These are phyloP conservation scores for Cystofilobasidium capitatum DNA, from an alignment of 768 basidiomycete genomes.

Conservation along the genomic window DNA sequence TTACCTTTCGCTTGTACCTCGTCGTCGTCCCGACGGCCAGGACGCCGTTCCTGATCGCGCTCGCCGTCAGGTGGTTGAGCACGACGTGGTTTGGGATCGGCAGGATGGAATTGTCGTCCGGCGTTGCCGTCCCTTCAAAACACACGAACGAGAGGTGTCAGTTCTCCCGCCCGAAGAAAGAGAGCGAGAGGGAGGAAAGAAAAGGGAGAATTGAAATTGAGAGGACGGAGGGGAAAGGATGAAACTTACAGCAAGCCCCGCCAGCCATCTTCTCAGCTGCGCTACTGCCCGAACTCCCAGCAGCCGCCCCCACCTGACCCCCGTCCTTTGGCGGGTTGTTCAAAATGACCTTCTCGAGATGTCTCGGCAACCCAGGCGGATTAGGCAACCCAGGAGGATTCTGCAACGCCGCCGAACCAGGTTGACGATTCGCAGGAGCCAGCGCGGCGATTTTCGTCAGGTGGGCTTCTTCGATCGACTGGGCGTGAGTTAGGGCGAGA, in stretches of 20 bases:
- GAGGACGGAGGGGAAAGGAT: background rate
- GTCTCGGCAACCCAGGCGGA: conserved; percentile 76
- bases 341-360: conserved; percentile 87
- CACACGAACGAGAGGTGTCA: background rate
- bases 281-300: background rate
- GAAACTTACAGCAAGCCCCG: conserved; percentile 20
- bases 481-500: conserved; percentile 63
- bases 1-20: conserved; percentile 84
- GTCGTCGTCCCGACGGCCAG: conserved; percentile 86
- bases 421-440: conserved; percentile 20
- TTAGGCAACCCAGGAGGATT: conserved; percentile 52
- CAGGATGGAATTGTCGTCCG: conserved; percentile 78
- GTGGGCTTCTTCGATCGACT: conserved; percentile 61
- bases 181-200: background rate
- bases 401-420: conserved; percentile 32
- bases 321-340: conserved; percentile 44
- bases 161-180: background rate
- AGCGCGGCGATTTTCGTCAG: conserved; percentile 15
- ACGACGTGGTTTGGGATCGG: conserved; percentile 91
- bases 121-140: conserved; percentile 30
- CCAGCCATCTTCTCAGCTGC: background rate
- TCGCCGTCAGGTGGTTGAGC: conserved; percentile 86
- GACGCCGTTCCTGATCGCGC: conserved; percentile 87
- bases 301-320: conserved; percentile 4
- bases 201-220: background rate